phyloP scores from a whole-genome alignment of 768 basidiomycete species.

The Kwoniella europaea region DNA sequence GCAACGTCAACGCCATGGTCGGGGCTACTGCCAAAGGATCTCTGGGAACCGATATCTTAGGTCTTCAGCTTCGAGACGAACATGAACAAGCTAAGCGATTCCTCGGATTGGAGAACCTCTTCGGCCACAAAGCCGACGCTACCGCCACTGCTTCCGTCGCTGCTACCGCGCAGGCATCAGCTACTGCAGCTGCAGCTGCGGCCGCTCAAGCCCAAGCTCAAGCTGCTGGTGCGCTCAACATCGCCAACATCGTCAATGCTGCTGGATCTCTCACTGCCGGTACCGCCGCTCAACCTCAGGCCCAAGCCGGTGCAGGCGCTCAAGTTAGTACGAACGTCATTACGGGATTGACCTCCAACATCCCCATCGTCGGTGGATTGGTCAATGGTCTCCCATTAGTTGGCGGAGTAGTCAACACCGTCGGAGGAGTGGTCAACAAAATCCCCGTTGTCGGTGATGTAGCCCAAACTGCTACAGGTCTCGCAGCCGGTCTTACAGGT shows the following conservation, averaged over 20 bases:
- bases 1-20: conserved; percentile 11
- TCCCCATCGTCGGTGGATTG: conserved; percentile 19
- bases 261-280: conserved; percentile 20
- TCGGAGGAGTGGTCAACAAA: conserved; percentile 6
- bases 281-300: conserved; percentile 13
- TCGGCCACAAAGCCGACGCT: conserved; percentile 3
- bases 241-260: conserved; percentile 22
- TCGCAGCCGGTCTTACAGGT: conserved; percentile 7
- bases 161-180: conserved; percentile 4
- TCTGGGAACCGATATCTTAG: conserved; percentile 11
- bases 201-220: conserved; percentile 13
- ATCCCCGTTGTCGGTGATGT: conserved; percentile 21
- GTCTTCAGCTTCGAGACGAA: conserved; percentile 21
- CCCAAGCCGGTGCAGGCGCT: conserved; percentile 6
- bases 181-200: conserved; percentile 10
- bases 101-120: conserved; percentile 23
- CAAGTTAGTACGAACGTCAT: conserved; percentile 6
- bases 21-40: conserved; percentile 3
- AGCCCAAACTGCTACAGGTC: conserved; percentile 8
- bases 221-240: conserved; percentile 23
- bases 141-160: background rate
- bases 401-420: conserved; percentile 19
- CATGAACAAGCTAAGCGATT: conserved; percentile 16
- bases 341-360: conserved; percentile 6
- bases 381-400: conserved; percentile 21